These are phyloP conservation scores for Pyricularia pennisetigena DNA, from an alignment of 2,329 filamentous ascomycete species.

Conservation along the genomic window DNA sequence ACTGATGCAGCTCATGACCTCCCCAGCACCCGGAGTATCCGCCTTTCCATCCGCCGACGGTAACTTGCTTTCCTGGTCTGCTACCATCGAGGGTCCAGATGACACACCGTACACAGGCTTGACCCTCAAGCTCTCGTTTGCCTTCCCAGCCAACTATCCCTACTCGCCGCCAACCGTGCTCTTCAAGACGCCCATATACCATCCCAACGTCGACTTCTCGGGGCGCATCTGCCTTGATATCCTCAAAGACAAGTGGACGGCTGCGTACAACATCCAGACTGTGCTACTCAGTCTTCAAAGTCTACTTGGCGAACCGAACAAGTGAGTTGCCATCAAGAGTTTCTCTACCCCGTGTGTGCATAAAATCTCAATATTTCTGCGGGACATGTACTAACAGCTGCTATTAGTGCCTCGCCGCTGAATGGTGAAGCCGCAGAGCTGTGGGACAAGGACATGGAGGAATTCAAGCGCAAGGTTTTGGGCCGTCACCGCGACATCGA, in stretches of 20 bases:
- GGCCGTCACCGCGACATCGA: constrained; percentile 54
- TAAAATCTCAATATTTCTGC: background rate
- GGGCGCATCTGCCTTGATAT: constrained; percentile 97
- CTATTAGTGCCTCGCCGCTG: constrained; percentile 70
- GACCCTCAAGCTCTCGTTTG: constrained; percentile 84
- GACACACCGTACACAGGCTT: constrained; percentile 87
- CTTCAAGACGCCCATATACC: constrained; percentile 98
- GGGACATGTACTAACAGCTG: constrained; percentile 11
- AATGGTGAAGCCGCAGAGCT: constrained; percentile 95
- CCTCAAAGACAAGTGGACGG: constrained; percentile 98
- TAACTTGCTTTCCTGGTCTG: constrained; percentile 87
- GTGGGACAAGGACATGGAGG: constrained; percentile 80
- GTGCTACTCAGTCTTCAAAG: constrained; percentile 91
- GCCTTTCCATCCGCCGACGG: constrained; percentile 88
- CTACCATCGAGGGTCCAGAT: constrained; percentile 82
- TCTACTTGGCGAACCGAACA: constrained; percentile 92
- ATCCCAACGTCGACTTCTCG: constrained; percentile 96
- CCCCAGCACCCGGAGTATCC: constrained; percentile 83
- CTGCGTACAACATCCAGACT: constrained; percentile 92
- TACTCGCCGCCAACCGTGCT: constrained; percentile 84
- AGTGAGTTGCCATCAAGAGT: constrained; percentile 48
- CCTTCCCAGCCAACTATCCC: constrained; percentile 87
- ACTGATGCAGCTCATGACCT: constrained; percentile 97
- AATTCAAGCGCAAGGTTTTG: constrained; percentile 73
- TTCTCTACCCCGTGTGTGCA: too few relatives aligned